Base-by-base conservation (phyloP, 2,329 filamentous ascomycete genomes). In the Ceratocystis huliohia region DNA sequence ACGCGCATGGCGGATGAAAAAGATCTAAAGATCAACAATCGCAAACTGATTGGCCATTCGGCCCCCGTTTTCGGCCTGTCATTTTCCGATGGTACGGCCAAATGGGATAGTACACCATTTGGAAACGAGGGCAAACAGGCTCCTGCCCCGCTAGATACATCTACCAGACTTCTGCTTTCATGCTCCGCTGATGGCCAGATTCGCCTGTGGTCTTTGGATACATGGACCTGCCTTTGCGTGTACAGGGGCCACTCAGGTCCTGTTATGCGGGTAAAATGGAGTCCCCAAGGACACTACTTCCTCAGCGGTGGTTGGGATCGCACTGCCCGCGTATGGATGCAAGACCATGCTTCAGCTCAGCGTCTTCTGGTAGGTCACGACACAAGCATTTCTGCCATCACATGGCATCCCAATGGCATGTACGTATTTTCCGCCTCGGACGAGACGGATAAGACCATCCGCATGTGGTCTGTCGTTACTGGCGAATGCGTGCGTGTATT, bases 231-330 rank as follows among this genome's bases (percentile, higher is more conserved):
- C 71, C 81, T 97, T 63, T 94, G 95, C 64, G 85, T 96, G 13
- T 99, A 96, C 79, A 95, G 93, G 73, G 91, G 90, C 1, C 94
- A 97, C 72, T 88, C 92, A 70, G 89, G 89, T 1, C 92, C 94
- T 0, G 87, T 96, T 4, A 94, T 91, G 83, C 88, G 93, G 70
- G 82, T 96, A 5, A 82, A 86, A 13, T 99, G 93, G 89, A 88
- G 91, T 3, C 94, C 94, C 0, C 92, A 91, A 66, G 94, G 94
- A 0, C 92, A 97, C 76, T 99, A 99, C 77, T 99, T 99, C 73
- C 81, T 89, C 46, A 92, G 88, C 5, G 88, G 85, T 45, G 91
- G 90, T 7, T 90, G 91, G 75, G 94, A 99, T 75, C 91, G 91
- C 75, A 95, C 89, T 1, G 89, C 91, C 7, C 87, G 94, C 17